These are phyloP conservation scores for Collybia mongolica DNA, from an alignment of 768 basidiomycete genomes.

Conservation along the genomic window DNA sequence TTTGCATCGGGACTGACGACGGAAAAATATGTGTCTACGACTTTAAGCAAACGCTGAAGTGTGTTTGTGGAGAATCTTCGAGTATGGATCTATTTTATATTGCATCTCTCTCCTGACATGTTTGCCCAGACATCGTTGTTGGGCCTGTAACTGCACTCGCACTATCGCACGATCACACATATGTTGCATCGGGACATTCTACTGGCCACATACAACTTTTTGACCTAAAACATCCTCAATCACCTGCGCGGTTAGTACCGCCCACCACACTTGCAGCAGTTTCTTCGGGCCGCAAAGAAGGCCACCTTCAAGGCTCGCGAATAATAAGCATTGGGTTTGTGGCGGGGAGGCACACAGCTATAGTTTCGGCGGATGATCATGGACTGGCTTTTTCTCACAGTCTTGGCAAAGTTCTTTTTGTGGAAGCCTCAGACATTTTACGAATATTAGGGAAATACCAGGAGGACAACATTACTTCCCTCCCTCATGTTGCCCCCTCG, in stretches of 20 bases:
- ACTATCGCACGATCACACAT: conserved; percentile 92
- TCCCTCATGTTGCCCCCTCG: conserved; percentile 7
- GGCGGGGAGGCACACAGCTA: conserved; percentile 88
- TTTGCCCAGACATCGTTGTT: conserved; percentile 48
- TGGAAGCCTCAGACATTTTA: conserved; percentile 92
- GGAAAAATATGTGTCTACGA: conserved; percentile 85
- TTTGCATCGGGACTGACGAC: conserved; percentile 84
- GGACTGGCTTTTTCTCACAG: conserved; percentile 96
- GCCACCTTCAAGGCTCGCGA: conserved; percentile 77
- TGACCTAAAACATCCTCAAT: conserved; percentile 68
- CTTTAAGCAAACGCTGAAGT: conserved; percentile 82
- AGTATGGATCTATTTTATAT: conserved; percentile 40
- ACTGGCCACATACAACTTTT: conserved; percentile 86
- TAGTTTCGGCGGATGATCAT: conserved; percentile 86
- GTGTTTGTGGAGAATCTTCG: conserved; percentile 71
- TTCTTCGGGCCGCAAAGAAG: conserved; percentile 77
- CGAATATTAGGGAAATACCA: conserved; percentile 93
- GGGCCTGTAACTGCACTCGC: conserved; percentile 88
- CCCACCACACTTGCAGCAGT: conserved; percentile 72
- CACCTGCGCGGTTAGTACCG: conserved; percentile 65
- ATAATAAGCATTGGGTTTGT: conserved; percentile 87
- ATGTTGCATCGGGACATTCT: conserved; percentile 84
- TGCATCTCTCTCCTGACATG: conserved; percentile 7
- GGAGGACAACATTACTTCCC: conserved; percentile 33
- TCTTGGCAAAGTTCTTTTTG: conserved; percentile 89